Conservation (phyloP, 225 moss, liverwort and hornwort species). For the Pleurozium schreberi region DNA sequence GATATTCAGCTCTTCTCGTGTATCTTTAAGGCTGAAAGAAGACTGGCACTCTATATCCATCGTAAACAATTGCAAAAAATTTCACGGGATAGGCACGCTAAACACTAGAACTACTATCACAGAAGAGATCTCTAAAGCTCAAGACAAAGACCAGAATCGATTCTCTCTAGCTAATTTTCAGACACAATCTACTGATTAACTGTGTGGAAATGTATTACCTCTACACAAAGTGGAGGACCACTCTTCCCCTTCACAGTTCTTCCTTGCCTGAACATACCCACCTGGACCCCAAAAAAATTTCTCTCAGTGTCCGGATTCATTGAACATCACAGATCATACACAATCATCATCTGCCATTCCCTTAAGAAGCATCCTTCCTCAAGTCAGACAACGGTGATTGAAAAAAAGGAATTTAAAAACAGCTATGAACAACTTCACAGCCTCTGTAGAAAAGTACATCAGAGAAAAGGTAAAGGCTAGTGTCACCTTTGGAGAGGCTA, state of each 20-base stretch:
- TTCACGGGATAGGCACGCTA: neutral
- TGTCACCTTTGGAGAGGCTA: constrained; percentile 76
- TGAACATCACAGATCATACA: neutral
- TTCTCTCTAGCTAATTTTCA: neutral
- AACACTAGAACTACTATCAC: neutral
- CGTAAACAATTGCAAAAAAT: neutral
- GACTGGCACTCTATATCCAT: neutral
- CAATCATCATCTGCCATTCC: neutral
- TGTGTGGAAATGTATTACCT: constrained; percentile 23
- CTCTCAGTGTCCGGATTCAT: neutral
- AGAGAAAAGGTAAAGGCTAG: neutral
- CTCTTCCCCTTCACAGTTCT: constrained; percentile 75
- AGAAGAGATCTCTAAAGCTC: neutral
- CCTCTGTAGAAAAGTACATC: neutral
- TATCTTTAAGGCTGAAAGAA: neutral
- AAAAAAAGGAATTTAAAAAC: neutral
- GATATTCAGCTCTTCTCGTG: neutral
- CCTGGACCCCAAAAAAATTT: constrained; percentile 13
- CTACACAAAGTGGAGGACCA: constrained; percentile 61
- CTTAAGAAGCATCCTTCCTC: neutral
- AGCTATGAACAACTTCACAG: neutral
- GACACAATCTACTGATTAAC: neutral
- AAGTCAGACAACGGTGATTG: neutral
- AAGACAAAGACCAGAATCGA: neutral
- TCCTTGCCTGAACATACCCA: constrained; percentile 80